A percentile compares a stretch with the other conserved stretches of the same genome.
These are phyloP conservation scores for Oenanthe javanica DNA, from an alignment of 140 eudicot genomes.

Conservation along the genomic window DNA sequence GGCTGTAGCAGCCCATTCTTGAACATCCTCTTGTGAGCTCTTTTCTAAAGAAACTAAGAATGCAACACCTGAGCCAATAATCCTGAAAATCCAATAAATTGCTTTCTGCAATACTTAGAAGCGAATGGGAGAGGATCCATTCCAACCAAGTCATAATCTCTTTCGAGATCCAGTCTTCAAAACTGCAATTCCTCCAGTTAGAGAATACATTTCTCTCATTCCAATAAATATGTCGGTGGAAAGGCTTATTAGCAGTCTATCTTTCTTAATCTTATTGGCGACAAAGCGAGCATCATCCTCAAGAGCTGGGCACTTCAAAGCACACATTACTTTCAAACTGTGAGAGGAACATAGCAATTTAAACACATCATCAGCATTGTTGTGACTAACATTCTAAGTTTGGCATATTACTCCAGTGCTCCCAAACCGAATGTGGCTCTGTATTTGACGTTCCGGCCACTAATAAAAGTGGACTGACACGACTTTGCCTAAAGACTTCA, in stretches of 20 bases:
- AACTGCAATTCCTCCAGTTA: slow-evolving; percentile 21
- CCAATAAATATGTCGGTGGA: too few species aligned
- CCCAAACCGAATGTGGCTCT: slow-evolving; percentile 57
- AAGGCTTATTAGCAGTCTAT: too few species aligned
- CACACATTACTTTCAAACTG: slow-evolving; percentile 61
- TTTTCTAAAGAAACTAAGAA: slow-evolving; percentile 66
- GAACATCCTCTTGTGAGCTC: slow-evolving; percentile 88
- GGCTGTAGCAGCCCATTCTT: slow-evolving; percentile 81
- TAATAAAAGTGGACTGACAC: slow-evolving; percentile 55
- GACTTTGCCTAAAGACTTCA: too few species aligned
- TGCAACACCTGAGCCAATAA: slow-evolving; percentile 79
- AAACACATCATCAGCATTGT: slow-evolving; percentile 31
- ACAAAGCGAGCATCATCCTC: too few species aligned
- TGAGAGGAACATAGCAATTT: slow-evolving; percentile 39
- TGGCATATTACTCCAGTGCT: slow-evolving; percentile 56
- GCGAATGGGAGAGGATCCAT: slow-evolving; percentile 75
- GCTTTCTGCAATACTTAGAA: slow-evolving; percentile 78
- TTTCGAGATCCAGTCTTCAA: slow-evolving; percentile 37
- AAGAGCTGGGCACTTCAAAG: too few species aligned
- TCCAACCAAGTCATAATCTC: slow-evolving; percentile 84
- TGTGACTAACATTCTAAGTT: slow-evolving; percentile 66
- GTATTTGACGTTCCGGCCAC: slow-evolving; percentile 73
- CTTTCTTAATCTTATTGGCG: too few species aligned
- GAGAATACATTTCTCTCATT: too few species aligned
- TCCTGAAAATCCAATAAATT: slow-evolving; percentile 67